A percentile compares a stretch with the other conserved stretches of the same genome.
These are phyloP conservation scores for Phytopythium kandeliae DNA, from an alignment of 352 stramenopile genomes.

Conservation along the genomic window DNA sequence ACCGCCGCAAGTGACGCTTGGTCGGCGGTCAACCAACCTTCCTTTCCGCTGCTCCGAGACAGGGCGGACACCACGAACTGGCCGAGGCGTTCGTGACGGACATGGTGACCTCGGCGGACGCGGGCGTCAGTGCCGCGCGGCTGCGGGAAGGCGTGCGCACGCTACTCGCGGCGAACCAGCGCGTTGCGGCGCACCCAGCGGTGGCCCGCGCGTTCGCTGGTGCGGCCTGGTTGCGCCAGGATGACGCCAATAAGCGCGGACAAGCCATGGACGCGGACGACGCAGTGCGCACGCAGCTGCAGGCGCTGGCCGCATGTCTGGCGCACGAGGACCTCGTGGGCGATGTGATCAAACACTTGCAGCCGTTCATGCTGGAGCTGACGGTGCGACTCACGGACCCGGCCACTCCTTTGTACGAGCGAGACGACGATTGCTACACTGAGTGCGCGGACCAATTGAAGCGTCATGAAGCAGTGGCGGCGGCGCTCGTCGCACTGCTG, in stretches of 20 bases:
- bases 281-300: conserved; percentile 24
- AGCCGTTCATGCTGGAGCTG: conserved; percentile 69
- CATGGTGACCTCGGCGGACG: conserved; percentile 15
- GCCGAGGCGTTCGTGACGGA: not conserved
- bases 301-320: conserved; percentile 52
- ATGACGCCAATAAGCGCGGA: conserved; percentile 6
- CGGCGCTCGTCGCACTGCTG: conserved; percentile 50
- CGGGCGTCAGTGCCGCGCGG: conserved; percentile 25
- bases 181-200: conserved; percentile 33
- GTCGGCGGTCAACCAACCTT: too few species aligned
- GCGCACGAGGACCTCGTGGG: conserved; percentile 36
- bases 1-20: not conserved
- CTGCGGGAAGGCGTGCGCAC: conserved; percentile 16
- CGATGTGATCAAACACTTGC: conserved; percentile 50
- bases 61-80: conserved; percentile 4
- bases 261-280: conserved; percentile 11
- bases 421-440: conserved; percentile 6
- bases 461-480: conserved; percentile 45
- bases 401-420: conserved; percentile 37
- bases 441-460: conserved; percentile 44
- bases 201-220: conserved; percentile 19
- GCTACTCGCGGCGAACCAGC: conserved; percentile 14
- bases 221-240: not conserved
- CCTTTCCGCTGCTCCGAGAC: conserved; percentile 1
- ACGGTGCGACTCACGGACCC: conserved; percentile 57